Conservation (phyloP, 371 early-diverging fungal genomes). For the Mucor plumbeus region DNA sequence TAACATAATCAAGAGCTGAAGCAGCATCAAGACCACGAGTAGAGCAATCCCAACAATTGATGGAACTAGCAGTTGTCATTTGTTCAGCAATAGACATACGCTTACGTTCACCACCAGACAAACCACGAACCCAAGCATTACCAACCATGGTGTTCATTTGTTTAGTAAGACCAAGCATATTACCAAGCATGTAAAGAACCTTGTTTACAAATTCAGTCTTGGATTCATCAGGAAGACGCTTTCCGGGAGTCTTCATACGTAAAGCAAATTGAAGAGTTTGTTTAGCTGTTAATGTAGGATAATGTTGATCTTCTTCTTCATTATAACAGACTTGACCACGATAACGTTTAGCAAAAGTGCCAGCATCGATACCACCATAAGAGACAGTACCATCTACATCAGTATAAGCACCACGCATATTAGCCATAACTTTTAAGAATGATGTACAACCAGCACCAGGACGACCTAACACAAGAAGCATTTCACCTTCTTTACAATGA, state of each 20-base stretch:
- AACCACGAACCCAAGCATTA: conserved; percentile 69
- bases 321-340: conserved; percentile 59
- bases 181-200: conserved; percentile 49
- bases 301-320: conserved; percentile 63
- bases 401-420: conserved; percentile 51
- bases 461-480: conserved; percentile 63
- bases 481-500: conserved; percentile 59
- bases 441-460: conserved; percentile 66
- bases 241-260: conserved; percentile 57
- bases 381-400: conserved; percentile 47
- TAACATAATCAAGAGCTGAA: conserved; percentile 72
- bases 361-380: conserved; percentile 56
- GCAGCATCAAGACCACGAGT: conserved; percentile 82
- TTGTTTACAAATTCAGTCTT: conserved; percentile 36
- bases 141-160: conserved; percentile 77
- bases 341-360: conserved; percentile 44
- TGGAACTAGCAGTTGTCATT: conserved; percentile 66
- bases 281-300: conserved; percentile 57
- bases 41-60: conserved; percentile 78
- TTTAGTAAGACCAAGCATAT: conserved; percentile 63
- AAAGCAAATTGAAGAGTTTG: conserved; percentile 62
- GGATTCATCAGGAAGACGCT: conserved; percentile 45
- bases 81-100: conserved; percentile 78
- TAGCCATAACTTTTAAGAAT: conserved; percentile 58
- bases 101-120: conserved; percentile 80